Evolutionary conservation across 1,284 basidiomycete genomes (phyloP).

Genomic region (Coniophora puteana): DNA sequence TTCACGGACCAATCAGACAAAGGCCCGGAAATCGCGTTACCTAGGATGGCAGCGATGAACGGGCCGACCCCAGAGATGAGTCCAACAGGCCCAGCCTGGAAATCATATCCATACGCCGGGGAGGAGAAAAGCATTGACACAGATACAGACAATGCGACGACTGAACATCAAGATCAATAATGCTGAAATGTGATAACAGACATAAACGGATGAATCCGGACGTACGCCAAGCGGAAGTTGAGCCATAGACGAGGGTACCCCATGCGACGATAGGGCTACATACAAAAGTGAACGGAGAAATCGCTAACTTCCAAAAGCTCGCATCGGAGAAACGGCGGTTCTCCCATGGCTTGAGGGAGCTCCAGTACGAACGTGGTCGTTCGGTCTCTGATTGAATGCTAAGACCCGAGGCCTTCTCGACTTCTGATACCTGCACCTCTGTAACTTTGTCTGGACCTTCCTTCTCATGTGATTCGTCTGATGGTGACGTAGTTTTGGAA

Average conservation of each 20-base stretch:
- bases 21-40: slow-evolving; percentile 12
- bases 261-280: slow-evolving; percentile 13
- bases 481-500: not conserved
- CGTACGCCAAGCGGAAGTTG: slow-evolving; percentile 13
- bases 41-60: slow-evolving; percentile 13
- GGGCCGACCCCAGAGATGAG: slow-evolving; percentile 14
- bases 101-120: slow-evolving; percentile 12
- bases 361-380: slow-evolving; percentile 4
- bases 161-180: slow-evolving; percentile 1
- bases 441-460: not conserved
- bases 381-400: not conserved
- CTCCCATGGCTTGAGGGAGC: slow-evolving; percentile 8
- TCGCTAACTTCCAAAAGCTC: slow-evolving; percentile 9
- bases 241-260: slow-evolving; percentile 14
- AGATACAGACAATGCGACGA: slow-evolving; percentile 13
- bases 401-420: not conserved
- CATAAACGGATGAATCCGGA: not conserved
- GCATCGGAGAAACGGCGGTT: slow-evolving; percentile 7
- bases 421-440: not conserved
- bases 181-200: not conserved
- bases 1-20: slow-evolving; percentile 12
- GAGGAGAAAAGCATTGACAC: slow-evolving; percentile 13
- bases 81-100: slow-evolving; percentile 10
- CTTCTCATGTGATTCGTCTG: not conserved
- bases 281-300: slow-evolving; percentile 10